A percentile compares a stretch with the other conserved stretches of the same genome.
Conservation (phyloP, 2,329 filamentous ascomycete genomes). For the Ceratocystiopsis sp. region DNA sequence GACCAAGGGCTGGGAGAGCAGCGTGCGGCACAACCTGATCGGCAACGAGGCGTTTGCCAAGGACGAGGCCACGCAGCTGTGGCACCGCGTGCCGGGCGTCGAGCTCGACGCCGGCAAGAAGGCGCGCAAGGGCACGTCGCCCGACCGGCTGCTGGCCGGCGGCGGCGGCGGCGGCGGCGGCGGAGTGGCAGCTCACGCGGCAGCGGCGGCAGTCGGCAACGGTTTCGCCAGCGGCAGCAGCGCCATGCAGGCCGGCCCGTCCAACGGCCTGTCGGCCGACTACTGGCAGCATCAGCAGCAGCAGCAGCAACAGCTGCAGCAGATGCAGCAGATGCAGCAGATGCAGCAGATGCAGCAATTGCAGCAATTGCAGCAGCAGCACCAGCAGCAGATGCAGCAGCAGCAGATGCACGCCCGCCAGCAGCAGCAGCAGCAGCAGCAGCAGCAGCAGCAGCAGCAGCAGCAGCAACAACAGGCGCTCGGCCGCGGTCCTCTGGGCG, state of each 20-base stretch:
- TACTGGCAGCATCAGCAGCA: background rate
- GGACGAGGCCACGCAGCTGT: conserved; percentile 36
- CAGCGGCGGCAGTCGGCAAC: background rate
- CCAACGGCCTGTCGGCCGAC: too few species aligned
- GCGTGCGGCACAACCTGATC: conserved; percentile 46
- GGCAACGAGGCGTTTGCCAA: conserved; percentile 45
- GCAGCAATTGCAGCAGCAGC: conserved; percentile 8
- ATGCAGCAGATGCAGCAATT: background rate
- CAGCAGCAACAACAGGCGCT: conserved; percentile 12
- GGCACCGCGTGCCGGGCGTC: conserved; percentile 39
- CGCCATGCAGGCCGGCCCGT: too few species aligned
- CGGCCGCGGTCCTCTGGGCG: background rate
- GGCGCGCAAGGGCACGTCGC: conserved; percentile 32
- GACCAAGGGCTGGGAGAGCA: conserved; percentile 50
- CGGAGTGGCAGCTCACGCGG: too few species aligned
- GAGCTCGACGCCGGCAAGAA: conserved; percentile 45
- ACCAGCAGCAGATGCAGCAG: conserved; percentile 7
- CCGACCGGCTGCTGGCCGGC: conserved; percentile 27
- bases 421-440: background rate
- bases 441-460: conserved; percentile 9
- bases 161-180: conserved; percentile 8
- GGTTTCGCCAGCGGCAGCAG: background rate
- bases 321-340: background rate
- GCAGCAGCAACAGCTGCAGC: background rate
- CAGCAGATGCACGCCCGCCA: conserved; percentile 10